Evolutionary conservation across 202 grass and related monocot species (phyloP), one percentile per base, ranked within the genome.

Genomic region (Zizania palustris): DNA sequence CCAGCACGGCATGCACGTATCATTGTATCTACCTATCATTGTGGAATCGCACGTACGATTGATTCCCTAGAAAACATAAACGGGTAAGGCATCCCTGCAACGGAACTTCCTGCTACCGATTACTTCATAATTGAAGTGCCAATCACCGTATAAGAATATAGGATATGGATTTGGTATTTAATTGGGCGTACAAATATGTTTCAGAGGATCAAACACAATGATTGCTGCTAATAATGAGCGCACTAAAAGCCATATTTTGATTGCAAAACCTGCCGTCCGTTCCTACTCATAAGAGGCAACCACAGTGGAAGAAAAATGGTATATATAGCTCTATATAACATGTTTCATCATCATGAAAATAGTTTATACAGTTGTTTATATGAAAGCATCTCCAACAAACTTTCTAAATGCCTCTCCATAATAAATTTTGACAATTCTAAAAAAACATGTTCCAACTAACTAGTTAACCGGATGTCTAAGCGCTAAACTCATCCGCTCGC

Each of bases 191-290:
- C 48, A 68, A 3, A 10, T 65, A 42, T 73, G 68, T 65, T 74
- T 65, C 39, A 36, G 1, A 28, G 14, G 35, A 65, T 79, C 39
- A 34, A 46, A 54, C 56, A 69, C n/a, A 28, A 80, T 80, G 63
- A 80, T 88, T 70, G 50, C 48, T 28, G 33, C 45, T 71, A 70
- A 84, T 83, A 55, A 74, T 48, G 7, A 38, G n/a, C 46, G 34
- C 45, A 9, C 46, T 43, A 39, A 58, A 46, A 28, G 2, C 28
- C 2, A 28, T 28, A 28, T 28, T 28, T 28, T 28, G 28, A 28
- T 28, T 28, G 28, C 28, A 28, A 28, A 28, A 28, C 28, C 28
- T 28, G 28, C 28, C 28, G 28, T 28, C 28, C 28, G 28, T 28
- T 28, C 28, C 28, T 28, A 28, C 28, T 28, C 28, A 28, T 28